Conservation (phyloP, 2,329 filamentous ascomycete genomes). For the Fusarium annulatum region DNA sequence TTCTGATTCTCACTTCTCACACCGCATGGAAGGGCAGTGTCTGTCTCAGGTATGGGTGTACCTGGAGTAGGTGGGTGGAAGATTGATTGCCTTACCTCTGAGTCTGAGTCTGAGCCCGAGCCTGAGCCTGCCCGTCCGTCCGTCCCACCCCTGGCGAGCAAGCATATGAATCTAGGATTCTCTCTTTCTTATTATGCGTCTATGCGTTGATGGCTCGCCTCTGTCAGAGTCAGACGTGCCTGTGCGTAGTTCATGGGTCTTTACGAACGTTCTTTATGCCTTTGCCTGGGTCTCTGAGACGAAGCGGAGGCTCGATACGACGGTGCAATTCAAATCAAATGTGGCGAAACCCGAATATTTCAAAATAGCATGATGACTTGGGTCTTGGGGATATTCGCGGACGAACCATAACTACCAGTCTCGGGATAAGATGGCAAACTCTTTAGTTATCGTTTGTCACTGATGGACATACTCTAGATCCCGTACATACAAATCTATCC, state of each 20-base stretch:
- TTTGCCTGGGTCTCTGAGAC: slow-evolving; percentile 12
- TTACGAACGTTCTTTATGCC: slow-evolving; percentile 6
- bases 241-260: slow-evolving; percentile 11
- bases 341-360: slow-evolving; percentile 33
- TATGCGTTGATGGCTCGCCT: slow-evolving; percentile 21
- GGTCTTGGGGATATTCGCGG: slow-evolving; percentile 3
- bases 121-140: background rate
- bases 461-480: background rate
- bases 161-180: slow-evolving; percentile 23
- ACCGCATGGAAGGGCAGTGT: slow-evolving; percentile 25
- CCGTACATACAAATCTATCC: background rate
- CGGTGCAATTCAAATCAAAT: slow-evolving; percentile 23
- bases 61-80: slow-evolving; percentile 26
- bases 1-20: slow-evolving; percentile 1
- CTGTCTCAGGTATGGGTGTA: slow-evolving; percentile 34
- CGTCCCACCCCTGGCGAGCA: slow-evolving; percentile 21
- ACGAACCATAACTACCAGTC: background rate
- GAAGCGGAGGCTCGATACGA: slow-evolving; percentile 31
- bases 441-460: slow-evolving; percentile 7
- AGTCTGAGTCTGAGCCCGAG: background rate
- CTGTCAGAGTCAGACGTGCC: slow-evolving; percentile 7
- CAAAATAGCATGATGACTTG: slow-evolving; percentile 14
- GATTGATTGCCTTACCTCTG: slow-evolving; percentile 6
- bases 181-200: slow-evolving; percentile 27
- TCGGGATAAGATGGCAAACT: slow-evolving; percentile 6